Conservation (phyloP, 805 yeast genomes). For the Yamadazyma sp. region DNA sequence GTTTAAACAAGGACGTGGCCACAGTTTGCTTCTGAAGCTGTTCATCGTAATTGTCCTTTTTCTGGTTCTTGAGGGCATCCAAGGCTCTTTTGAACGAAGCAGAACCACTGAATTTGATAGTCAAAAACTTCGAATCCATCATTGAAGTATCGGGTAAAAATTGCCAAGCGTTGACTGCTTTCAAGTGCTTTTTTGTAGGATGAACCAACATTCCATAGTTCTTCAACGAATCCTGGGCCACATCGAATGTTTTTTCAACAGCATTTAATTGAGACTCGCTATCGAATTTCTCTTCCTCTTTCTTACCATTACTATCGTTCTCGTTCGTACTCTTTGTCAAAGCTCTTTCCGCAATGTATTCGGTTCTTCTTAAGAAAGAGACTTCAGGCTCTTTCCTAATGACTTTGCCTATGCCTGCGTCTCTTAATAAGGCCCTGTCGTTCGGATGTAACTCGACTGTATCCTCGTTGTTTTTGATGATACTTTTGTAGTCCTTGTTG, state of each 20-base stretch:
- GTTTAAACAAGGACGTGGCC: constrained; percentile 67
- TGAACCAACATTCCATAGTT: constrained; percentile 56
- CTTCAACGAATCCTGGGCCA: constrained; percentile 48
- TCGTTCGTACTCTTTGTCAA: constrained; percentile 12
- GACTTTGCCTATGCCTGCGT: constrained; percentile 59
- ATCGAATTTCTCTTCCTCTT: constrained; percentile 40
- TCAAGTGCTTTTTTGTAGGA: constrained; percentile 72
- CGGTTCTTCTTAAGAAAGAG: constrained; percentile 91
- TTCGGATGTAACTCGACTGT: constrained; percentile 62
- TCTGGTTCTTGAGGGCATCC: constrained; percentile 27
- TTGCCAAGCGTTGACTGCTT: constrained; percentile 77
- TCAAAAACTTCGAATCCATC: constrained; percentile 73
- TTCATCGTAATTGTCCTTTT: constrained; percentile 28
- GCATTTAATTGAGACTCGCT: constrained; percentile 63
- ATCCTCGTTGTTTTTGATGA: constrained; percentile 28
- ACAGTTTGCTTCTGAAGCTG: constrained; percentile 38
- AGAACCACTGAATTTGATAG: constrained; percentile 61
- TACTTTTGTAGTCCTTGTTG: constrained; percentile 42
- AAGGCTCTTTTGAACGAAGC: constrained; percentile 48
- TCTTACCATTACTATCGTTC: constrained; percentile 17
- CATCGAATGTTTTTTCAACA: constrained; percentile 78
- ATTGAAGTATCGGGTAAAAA: constrained; percentile 88
- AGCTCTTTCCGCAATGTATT: constrained; percentile 74
- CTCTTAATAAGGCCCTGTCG: constrained; percentile 74
- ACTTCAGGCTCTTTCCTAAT: constrained; percentile 52